A percentile compares a stretch with the other conserved stretches of the same genome.
phyloP scores from a whole-genome alignment of 805 yeast genomes.

The Yarrowia sp. region DNA sequence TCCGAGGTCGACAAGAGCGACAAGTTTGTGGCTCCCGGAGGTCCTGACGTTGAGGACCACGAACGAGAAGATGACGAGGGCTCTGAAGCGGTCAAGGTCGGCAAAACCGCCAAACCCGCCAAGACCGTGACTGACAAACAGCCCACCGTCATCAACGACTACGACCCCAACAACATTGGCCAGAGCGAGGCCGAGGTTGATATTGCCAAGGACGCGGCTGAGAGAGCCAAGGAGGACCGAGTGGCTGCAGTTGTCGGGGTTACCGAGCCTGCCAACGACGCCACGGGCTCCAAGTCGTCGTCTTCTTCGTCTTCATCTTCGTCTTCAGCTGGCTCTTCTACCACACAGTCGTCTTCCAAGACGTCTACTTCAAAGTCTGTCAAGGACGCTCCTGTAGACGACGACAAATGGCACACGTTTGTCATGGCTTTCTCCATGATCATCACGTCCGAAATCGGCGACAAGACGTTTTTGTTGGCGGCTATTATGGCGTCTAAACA shows the following conservation, averaged over 20 bases:
- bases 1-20: slow-evolving; percentile 27
- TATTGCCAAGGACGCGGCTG: slow-evolving; percentile 31
- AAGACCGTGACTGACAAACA: slow-evolving; percentile 29
- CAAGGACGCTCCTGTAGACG: background rate
- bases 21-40: slow-evolving; percentile 27
- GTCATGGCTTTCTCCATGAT: slow-evolving; percentile 87
- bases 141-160: slow-evolving; percentile 39
- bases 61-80: slow-evolving; percentile 21
- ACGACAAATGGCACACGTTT: slow-evolving; percentile 47
- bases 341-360: background rate
- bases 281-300: background rate
- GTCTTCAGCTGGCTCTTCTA: background rate
- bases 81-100: background rate
- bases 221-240: slow-evolving; percentile 26
- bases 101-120: slow-evolving; percentile 2
- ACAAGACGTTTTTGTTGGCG: slow-evolving; percentile 93
- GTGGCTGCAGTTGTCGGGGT: slow-evolving; percentile 18
- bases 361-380: background rate
- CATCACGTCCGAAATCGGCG: slow-evolving; percentile 93
- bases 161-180: slow-evolving; percentile 36
- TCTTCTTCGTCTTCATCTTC: background rate
- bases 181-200: slow-evolving; percentile 26
- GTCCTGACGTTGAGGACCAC: slow-evolving; percentile 26
- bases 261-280: background rate
- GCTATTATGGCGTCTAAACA: slow-evolving; percentile 98